Evolutionary conservation across 2,329 filamentous ascomycete genomes (phyloP).

Genomic region (Apiospora arundinis): DNA sequence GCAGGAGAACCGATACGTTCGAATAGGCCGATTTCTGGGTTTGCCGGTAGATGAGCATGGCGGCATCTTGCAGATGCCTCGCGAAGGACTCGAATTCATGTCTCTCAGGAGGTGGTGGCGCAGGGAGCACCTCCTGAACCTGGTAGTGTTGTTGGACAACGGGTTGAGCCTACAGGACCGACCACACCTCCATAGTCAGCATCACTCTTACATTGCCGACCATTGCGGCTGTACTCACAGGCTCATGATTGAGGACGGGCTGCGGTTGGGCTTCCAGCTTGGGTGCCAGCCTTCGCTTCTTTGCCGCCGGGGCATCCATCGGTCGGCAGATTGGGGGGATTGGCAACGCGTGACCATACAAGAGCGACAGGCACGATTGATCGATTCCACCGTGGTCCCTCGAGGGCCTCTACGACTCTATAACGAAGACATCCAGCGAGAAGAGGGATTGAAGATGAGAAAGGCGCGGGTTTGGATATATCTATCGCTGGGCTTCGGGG

Average conservation of each 20-base stretch:
- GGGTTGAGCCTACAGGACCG: slow-evolving; percentile 16
- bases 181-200: slow-evolving; percentile 22
- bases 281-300: slow-evolving; percentile 48
- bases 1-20: slow-evolving; percentile 64
- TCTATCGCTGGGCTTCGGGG: slow-evolving; percentile 2
- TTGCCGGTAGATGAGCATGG: slow-evolving; percentile 70
- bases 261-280: slow-evolving; percentile 42
- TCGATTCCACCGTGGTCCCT: slow-evolving; percentile 20
- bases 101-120: slow-evolving; percentile 49
- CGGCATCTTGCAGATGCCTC: slow-evolving; percentile 71
- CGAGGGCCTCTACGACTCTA: slow-evolving; percentile 19
- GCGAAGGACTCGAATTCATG: slow-evolving; percentile 72
- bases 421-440: not conserved
- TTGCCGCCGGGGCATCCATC: slow-evolving; percentile 44
- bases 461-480: slow-evolving; percentile 9
- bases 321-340: slow-evolving; percentile 12
- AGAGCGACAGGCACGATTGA: not conserved
- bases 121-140: slow-evolving; percentile 32
- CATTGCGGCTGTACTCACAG: slow-evolving; percentile 34
- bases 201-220: slow-evolving; percentile 24
- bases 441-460: not conserved
- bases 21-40: slow-evolving; percentile 63
- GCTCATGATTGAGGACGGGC: slow-evolving; percentile 37
- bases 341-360: slow-evolving; percentile 16
- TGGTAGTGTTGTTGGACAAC: slow-evolving; percentile 22